Evolutionary conservation across 768 basidiomycete species (phyloP), one percentile per base, ranked within the genome.

Genomic region (Cystofilobasidium capitatum): DNA sequence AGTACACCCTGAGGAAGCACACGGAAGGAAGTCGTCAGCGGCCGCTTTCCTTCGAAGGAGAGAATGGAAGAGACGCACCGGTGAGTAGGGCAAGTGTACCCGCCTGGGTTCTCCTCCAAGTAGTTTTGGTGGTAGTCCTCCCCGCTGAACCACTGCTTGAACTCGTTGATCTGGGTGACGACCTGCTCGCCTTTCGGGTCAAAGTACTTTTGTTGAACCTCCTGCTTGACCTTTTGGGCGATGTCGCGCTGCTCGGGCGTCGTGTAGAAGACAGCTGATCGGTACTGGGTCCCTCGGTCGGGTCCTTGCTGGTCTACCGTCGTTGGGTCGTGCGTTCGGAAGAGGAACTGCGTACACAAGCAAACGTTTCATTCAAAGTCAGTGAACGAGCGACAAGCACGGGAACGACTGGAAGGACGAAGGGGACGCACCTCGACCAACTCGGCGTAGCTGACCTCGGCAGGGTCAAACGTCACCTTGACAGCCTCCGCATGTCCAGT

Each of bases 41-140:
- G n/a, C n/a, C n/a, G n/a, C n/a, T n/a, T n/a, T n/a, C n/a, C n/a
- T n/a, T n/a, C n/a, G n/a, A n/a, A n/a, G n/a, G n/a, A n/a, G n/a
- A n/a, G n/a, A n/a, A 16, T 16, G 17, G 17, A 45, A 45, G 44
- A 45, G 44, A 45, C 44, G 4, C 6, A 45, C 44, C 44, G 57
- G 31, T 94, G 92, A 2, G 88, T 91, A 0, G 92, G 86, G 78
- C 93, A 97, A 72, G 92, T 89, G 75, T 96, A 96, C 12, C 93
- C 94, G 14, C 74, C 73, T 0, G 93, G 90, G 75, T 96, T 89
- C 80, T 88, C 87, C 79, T 85, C 85, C 64, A 79, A 59, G 65
- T 75, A 74, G 13, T 55, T 83, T 76, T 79, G 77, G 66, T 78
- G 77, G 66, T 77, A 77, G 22, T 73, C 74, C 66, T 76, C 81